Evolutionary conservation across 192 early-diverging fungal species (phyloP).

Genomic region (Umbelopsis isabellina): DNA sequence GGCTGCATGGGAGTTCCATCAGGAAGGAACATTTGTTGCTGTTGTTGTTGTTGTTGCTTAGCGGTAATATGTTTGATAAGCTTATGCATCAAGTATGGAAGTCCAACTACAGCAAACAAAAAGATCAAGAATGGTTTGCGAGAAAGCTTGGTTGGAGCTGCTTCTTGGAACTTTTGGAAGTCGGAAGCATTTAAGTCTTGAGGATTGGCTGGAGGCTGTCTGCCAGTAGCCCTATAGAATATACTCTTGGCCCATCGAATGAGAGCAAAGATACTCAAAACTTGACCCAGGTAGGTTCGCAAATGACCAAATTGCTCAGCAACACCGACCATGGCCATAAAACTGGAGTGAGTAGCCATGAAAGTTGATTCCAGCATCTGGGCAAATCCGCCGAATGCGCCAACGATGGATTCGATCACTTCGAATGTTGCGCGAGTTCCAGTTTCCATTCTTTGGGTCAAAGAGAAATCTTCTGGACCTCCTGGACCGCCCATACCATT

Average conservation of each 20-base stretch:
- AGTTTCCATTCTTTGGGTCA: constrained; percentile 86
- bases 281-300: constrained; percentile 80
- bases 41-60: constrained; percentile 36
- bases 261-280: constrained; percentile 80
- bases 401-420: constrained; percentile 90
- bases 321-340: constrained; percentile 97
- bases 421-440: constrained; percentile 92
- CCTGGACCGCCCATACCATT: constrained; percentile 59
- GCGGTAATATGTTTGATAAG: constrained; percentile 73
- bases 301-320: constrained; percentile 97
- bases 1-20: constrained; percentile 23
- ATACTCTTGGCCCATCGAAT: constrained; percentile 70
- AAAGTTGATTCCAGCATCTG: constrained; percentile 99
- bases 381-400: constrained; percentile 95
- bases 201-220: constrained; percentile 68
- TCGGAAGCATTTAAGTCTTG: constrained; percentile 70
- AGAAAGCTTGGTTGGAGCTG: constrained; percentile 47
- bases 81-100: constrained; percentile 93
- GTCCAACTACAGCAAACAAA: constrained; percentile 81
- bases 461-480: constrained; percentile 67
- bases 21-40: constrained; percentile 43
- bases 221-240: constrained; percentile 67
- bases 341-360: constrained; percentile 91
- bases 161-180: constrained; percentile 76
- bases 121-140: constrained; percentile 83